These are phyloP conservation scores for Prunus davidiana DNA, from an alignment of 306 rosid species.

Conservation along the genomic window DNA sequence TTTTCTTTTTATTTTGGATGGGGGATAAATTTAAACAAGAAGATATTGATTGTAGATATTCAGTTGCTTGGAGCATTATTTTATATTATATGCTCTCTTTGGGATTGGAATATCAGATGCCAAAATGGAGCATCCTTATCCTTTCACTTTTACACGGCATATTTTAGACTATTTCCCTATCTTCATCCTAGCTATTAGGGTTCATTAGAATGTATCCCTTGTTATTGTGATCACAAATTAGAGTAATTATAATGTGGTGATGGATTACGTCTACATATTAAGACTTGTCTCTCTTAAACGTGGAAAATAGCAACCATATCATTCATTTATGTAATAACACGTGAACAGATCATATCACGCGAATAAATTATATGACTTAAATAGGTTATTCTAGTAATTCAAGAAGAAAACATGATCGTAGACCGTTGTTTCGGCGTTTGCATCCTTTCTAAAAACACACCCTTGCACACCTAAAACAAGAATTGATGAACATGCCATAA, in stretches of 20 bases:
- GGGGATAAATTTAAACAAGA: neutral
- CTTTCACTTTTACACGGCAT: neutral
- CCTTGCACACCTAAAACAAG: neutral
- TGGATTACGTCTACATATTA: too few relatives aligned
- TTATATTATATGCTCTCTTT: neutral
- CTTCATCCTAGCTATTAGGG: neutral
- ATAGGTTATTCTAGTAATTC: too few relatives aligned
- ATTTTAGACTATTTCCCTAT: neutral
- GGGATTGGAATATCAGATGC: neutral
- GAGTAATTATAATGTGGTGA: too few relatives aligned
- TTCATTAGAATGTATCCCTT: neutral
- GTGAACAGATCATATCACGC: fast-evolving
- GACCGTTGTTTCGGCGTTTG: neutral
- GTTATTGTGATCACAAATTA: neutral
- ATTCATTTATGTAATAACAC: too few relatives aligned
- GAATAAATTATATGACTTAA: too few relatives aligned
- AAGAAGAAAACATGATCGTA: too few relatives aligned
- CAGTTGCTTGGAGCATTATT: neutral
- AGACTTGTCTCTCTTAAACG: too few relatives aligned
- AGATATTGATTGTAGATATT: neutral
- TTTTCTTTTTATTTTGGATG: neutral
- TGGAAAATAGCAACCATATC: too few relatives aligned
- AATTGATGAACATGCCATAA: too few relatives aligned
- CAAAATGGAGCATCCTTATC: neutral
- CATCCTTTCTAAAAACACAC: neutral